Conservation (phyloP, 306 rosid species). For the Cicer judaicum region DNA sequence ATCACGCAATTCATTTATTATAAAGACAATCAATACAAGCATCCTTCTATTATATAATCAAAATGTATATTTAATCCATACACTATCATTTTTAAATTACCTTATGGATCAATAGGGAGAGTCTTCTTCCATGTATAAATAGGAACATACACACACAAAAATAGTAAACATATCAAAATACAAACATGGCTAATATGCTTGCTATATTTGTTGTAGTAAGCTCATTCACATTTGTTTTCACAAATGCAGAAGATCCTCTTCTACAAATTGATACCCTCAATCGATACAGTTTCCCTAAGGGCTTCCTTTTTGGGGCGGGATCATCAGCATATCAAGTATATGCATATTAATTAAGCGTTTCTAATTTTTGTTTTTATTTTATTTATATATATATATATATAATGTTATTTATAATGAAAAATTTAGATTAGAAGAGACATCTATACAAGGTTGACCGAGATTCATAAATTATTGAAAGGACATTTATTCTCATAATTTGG, state of each 20-base stretch:
- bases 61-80: neutral
- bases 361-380: no score
- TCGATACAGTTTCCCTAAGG: constrained; percentile 44
- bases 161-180: neutral
- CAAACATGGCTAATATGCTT: neutral
- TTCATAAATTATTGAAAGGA: no score
- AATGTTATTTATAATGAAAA: no score
- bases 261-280: constrained; percentile 25
- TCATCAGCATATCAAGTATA: constrained; percentile 49
- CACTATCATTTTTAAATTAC: neutral
- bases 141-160: neutral
- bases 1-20: no score
- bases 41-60: neutral
- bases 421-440: no score
- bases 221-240: neutral
- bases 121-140: neutral
- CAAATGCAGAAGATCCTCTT: neutral
- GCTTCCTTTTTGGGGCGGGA: constrained; percentile 40
- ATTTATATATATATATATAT: no score
- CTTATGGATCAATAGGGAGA: neutral
- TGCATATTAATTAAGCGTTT: neutral
- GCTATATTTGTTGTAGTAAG: neutral
- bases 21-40: neutral
- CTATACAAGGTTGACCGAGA: no score
- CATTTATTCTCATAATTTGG: neutral